Conservation (phyloP, 306 rosid species). For the Citrullus mucosospermus region DNA sequence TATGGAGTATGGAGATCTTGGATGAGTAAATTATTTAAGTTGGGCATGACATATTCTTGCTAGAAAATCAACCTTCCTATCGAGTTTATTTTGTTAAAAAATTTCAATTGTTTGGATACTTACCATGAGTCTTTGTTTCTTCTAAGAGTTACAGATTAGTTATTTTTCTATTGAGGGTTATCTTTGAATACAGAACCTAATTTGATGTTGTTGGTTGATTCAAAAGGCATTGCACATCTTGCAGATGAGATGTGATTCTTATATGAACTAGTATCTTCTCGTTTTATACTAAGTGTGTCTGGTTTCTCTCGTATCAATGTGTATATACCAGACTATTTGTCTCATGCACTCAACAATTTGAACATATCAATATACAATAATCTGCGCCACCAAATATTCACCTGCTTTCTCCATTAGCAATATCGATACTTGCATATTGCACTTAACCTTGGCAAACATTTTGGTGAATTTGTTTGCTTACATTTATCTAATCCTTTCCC, state of each 20-base stretch:
- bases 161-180: background rate
- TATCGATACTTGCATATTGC: background rate
- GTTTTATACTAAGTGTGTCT: background rate
- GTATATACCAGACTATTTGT: background rate
- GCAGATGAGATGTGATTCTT: background rate
- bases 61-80: background rate
- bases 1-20: background rate
- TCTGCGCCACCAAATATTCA: background rate
- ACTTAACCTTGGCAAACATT: background rate
- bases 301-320: background rate
- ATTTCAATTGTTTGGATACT: background rate
- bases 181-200: background rate
- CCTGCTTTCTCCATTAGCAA: background rate
- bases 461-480: background rate
- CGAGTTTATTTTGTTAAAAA: background rate
- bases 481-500: conserved; percentile 4
- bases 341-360: background rate
- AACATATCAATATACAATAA: background rate
- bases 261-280: background rate
- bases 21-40: background rate
- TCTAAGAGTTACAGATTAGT: background rate
- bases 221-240: background rate
- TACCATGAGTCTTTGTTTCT: background rate
- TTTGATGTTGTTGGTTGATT: background rate
- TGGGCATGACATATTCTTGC: background rate